Evolutionary conservation across 202 grass and related monocot genomes (phyloP), one percentile per base, ranked within the genome.

Genomic region (Dendrocalamus latiflorus): DNA sequence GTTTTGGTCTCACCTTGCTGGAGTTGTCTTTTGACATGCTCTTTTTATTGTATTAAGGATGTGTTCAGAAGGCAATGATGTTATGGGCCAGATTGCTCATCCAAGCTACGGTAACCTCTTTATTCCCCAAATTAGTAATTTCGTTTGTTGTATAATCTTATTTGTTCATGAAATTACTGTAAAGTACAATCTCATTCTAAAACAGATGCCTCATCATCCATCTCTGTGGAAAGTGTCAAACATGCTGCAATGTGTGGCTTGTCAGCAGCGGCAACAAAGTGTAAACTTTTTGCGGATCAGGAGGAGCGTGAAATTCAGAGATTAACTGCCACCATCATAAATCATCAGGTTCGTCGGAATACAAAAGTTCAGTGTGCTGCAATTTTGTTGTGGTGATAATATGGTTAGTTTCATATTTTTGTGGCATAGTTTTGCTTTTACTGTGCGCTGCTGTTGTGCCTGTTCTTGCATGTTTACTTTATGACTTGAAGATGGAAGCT

Each of bases 301-400:
- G 96, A 99, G 77, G 93, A 99, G 83, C 91, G 93, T 72, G 96
- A 99, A 91, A 94, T 99, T 83, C 96, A 99, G 84, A 93, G 96
- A 92, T 83, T 99, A 48, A 77, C 87, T 68, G 93, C 93, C 42
- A 95, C 91, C 72, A 91, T 99, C 44, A 95, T 99, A 82, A 99
- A 99, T 64, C 89, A 99, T 56, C 89, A 99, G 93, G 96, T 95
- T 71, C 18, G 61, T 73, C 39, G 24, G 67, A 79, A 55, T 59
- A 63, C 43, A 57, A 59, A 73, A 42, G 42, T 57, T 60, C 20
- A 58, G 3, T 22, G 7, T 72, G 13, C 58, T 86, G 41, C 65
- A 67, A 34, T 73, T 77, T 82, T 82, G 18, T 47, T 86, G 20
- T 16, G 66, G 43, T 78, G 30, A 37, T 43, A 28, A 13, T 30